These are phyloP conservation scores for Exophiala sp. DNA, from an alignment of 2,329 filamentous ascomycete species.

Conservation along the genomic window DNA sequence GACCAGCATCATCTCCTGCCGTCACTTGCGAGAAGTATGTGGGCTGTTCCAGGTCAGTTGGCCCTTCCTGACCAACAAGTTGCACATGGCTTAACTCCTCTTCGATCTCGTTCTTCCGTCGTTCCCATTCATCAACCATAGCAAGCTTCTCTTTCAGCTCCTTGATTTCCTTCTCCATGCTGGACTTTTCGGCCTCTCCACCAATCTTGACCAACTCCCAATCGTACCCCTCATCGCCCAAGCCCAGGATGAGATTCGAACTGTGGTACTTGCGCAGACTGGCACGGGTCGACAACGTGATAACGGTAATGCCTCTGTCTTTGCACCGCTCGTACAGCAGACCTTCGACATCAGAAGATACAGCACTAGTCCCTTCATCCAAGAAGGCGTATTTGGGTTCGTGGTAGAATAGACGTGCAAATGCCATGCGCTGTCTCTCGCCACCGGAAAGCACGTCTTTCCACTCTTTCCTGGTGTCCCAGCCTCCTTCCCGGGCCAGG, in stretches of 20 bases:
- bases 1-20: too few species aligned
- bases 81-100: constrained; percentile 67
- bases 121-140: constrained; percentile 81
- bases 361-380: constrained; percentile 92
- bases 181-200: constrained; percentile 86
- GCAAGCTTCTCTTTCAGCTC: constrained; percentile 76
- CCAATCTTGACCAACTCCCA: constrained; percentile 95
- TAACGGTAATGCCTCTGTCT: constrained; percentile 86
- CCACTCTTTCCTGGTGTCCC: constrained; percentile 97
- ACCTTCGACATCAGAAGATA: constrained; percentile 91
- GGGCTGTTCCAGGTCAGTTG: constrained; percentile 4
- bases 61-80: constrained; percentile 37
- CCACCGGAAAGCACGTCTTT: constrained; percentile 96
- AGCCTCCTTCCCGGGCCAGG: constrained; percentile 86
- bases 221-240: constrained; percentile 74
- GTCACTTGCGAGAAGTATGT: too few species aligned
- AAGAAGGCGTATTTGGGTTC: constrained; percentile 92
- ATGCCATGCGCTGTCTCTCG: constrained; percentile 93
- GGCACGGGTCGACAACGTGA: constrained; percentile 91
- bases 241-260: constrained; percentile 79
- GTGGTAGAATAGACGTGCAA: constrained; percentile 87
- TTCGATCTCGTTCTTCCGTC: constrained; percentile 75
- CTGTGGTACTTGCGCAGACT: constrained; percentile 95
- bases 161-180: constrained; percentile 84
- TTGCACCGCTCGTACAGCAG: constrained; percentile 91